Conservation (phyloP, 805 yeast genomes). For the Kluyveromyces siamensis region DNA sequence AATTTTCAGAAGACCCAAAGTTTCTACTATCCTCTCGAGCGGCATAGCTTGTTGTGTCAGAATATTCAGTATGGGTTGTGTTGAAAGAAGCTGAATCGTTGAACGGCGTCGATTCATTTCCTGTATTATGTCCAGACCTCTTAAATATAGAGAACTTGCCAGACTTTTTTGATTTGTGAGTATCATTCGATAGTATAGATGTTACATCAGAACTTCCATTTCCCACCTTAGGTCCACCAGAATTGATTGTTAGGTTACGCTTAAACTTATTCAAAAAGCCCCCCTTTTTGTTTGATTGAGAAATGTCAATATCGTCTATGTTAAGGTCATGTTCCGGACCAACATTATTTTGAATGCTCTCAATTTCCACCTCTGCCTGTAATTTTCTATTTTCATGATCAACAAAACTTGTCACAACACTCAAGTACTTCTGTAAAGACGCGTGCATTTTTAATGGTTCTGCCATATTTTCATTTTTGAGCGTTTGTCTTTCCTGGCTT, state of each 20-base stretch:
- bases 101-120: slow-evolving; percentile 2
- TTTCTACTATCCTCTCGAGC: background rate
- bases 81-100: slow-evolving; percentile 4
- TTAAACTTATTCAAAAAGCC: slow-evolving; percentile 42
- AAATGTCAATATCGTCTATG: slow-evolving; percentile 40
- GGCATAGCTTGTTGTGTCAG: slow-evolving; percentile 6
- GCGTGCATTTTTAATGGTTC: slow-evolving; percentile 34
- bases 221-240: background rate
- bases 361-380: slow-evolving; percentile 76
- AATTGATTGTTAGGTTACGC: slow-evolving; percentile 16
- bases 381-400: slow-evolving; percentile 67
- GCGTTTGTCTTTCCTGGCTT: slow-evolving; percentile 25
- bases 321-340: slow-evolving; percentile 59
- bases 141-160: slow-evolving; percentile 6
- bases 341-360: slow-evolving; percentile 78
- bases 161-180: slow-evolving; percentile 3
- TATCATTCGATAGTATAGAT: slow-evolving; percentile 13
- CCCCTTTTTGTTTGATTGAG: slow-evolving; percentile 44
- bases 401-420: slow-evolving; percentile 52
- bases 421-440: slow-evolving; percentile 42
- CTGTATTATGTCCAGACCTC: background rate
- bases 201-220: slow-evolving; percentile 9
- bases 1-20: slow-evolving; percentile 17
- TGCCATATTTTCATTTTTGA: slow-evolving; percentile 41
- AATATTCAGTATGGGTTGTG: slow-evolving; percentile 5